Base-by-base conservation (phyloP, 306 rosid genomes). In the Prunus mongolica region DNA sequence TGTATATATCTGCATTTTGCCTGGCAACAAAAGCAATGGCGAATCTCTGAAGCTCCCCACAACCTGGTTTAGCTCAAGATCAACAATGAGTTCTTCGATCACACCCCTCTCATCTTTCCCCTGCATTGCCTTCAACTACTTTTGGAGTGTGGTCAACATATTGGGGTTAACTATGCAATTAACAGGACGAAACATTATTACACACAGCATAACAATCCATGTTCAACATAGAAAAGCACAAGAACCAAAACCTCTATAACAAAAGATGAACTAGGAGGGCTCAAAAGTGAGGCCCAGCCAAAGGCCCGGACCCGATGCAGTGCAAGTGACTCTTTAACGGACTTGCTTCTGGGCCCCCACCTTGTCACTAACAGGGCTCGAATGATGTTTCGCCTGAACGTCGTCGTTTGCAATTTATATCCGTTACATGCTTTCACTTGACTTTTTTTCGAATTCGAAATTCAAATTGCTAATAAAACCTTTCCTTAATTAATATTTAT, bases 31-130 rank as follows among this genome's bases (percentile, higher is more conserved):
- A 96, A 3, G 98, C 99, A 89, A 92, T 92, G 58, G 99, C 99
- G 84, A 96, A 96, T 74, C 98, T 83, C 84, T 96, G 98, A 84
- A 96, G 98, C 80, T 96, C 99, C 71, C 99, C 98, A 80, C 96
- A 86, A 96, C 99, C 84, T 89, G 97, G 85, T 96, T 96, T 58
- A 96, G 98, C 58, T 96, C 80, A 46, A 96, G 96, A 88, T 92
- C 97, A 65, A 22, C 73, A 75, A 98, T 92, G 24, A 96, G 90
- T 78, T 86, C 87, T 27, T 74, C 76, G 76, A 92, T 92, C 44
- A 38, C 44, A 38, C 8, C 44, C 9, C 44, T 38, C 44, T 6
- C 44, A 38, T 38, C 44, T 7, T 38, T 38, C 2, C 41, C 38
- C 38, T 5, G 4, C 38, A 32, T 32, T 32, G 38, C 38, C 41